Percentiles rank a stretch among this genome's conserved stretches.
phyloP scores from a whole-genome alignment of 257 asterid species.

The Primulina huaijiensis region DNA sequence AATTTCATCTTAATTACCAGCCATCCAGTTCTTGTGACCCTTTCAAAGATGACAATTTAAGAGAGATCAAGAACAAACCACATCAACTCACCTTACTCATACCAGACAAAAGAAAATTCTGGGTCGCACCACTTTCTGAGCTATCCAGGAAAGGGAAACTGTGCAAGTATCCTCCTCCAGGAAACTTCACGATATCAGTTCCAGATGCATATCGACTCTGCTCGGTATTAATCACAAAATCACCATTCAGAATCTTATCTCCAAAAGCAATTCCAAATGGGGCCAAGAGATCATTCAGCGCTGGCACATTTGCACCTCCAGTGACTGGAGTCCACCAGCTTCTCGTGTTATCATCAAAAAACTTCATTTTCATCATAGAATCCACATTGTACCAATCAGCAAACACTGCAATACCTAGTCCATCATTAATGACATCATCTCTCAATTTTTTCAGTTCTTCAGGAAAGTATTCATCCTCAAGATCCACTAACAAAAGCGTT shows the following conservation, averaged over 20 bases:
- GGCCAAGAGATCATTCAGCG: constrained; percentile 86
- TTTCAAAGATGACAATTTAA: constrained; percentile 18
- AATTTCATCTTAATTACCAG: constrained; percentile 8
- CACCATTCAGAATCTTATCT: constrained; percentile 93
- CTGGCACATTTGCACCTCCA: constrained; percentile 96
- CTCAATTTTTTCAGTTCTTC: constrained; percentile 78
- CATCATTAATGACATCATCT: constrained; percentile 70
- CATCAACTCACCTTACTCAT: constrained; percentile 66
- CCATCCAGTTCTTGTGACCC: neutral
- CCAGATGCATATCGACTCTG: constrained; percentile 97
- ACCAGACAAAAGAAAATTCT: constrained; percentile 77
- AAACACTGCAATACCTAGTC: constrained; percentile 83
- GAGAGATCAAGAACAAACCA: constrained; percentile 8
- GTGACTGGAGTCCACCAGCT: constrained; percentile 99
- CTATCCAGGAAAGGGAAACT: constrained; percentile 91
- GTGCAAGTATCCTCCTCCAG: constrained; percentile 90
- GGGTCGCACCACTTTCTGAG: constrained; percentile 98
- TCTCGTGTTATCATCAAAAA: constrained; percentile 93
- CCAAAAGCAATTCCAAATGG: constrained; percentile 97
- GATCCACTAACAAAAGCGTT: constrained; percentile 91
- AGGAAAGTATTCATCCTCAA: constrained; percentile 85
- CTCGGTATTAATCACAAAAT: constrained; percentile 83
- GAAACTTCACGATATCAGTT: constrained; percentile 84
- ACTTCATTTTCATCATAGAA: constrained; percentile 96
- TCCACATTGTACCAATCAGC: constrained; percentile 99